Base-by-base conservation (phyloP, 148 eudicot species). In the Chenopodium quinoa region DNA sequence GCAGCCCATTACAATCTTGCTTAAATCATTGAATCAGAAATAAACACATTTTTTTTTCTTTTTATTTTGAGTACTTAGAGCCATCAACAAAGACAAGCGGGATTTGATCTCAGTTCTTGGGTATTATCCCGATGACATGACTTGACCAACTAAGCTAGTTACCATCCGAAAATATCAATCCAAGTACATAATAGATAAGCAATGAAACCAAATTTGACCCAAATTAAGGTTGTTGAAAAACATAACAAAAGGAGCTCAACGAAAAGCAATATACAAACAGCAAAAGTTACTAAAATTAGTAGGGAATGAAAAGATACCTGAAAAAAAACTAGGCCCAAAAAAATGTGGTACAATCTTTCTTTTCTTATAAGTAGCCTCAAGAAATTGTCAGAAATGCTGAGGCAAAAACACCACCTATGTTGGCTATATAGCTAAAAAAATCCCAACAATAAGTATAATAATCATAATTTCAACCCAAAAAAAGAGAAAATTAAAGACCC, bases 361-460 rank as follows among this genome's bases (percentile, higher is more conserved):
- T 84, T 40, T 69, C 79, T 79, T 73, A 50, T 76, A 75, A 84
- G 62, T 73, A 75, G 37, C 17, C 71, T 76, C 71, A 50, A 40
- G 75, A 72, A 84, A 84, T 74, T 83, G 85, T 83, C 78, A 83
- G 77, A 83, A 79, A 74, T 78, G 71, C 31, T 56, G 76, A 50
- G 79, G 54, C 79, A 81, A 66, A 75, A 56, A 56, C 62, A 56
- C 19, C 62, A 56, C 22, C 23, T 47, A 40, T 40, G 6, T 40
- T 40, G 44, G 8, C 44, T 40, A 40, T 40, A 40, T 40, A 83
- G 46, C 62, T 56, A 17, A 56, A 4, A 56, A 14, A 52, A 77
- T 71, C 81, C 77, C 72, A 82, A 23, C 66, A 70, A 75, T 14
- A 12, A 52, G 0, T 4, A 40, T 40, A 52, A 52, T 6, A 5